phyloP scores from a whole-genome alignment of 192 early-diverging fungal genomes.

The Linnemannia zychae region DNA sequence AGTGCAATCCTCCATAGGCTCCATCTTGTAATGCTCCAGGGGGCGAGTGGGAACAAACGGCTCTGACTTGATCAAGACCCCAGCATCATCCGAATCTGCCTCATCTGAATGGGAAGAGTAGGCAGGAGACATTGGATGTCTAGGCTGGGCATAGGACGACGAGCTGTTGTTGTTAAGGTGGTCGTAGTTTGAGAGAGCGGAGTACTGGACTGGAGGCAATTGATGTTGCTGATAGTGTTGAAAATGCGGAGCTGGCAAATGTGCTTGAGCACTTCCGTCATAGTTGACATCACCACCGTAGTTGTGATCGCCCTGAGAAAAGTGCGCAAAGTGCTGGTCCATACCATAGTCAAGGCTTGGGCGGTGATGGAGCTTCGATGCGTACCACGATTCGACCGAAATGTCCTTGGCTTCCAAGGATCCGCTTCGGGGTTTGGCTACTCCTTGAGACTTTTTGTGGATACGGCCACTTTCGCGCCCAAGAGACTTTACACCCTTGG shows the following conservation, averaged over 20 bases:
- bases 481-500: constrained; percentile 9
- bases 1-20: constrained; percentile 30
- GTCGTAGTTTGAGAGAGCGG: not conserved
- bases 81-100: constrained; percentile 33
- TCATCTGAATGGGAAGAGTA: constrained; percentile 43
- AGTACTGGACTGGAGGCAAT: not conserved
- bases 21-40: not conserved
- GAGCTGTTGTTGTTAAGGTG: constrained; percentile 2
- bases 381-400: constrained; percentile 34
- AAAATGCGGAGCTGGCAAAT: not conserved
- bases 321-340: constrained; percentile 13
- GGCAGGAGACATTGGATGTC: constrained; percentile 44
- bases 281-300: not conserved
- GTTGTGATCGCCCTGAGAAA: not conserved
- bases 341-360: constrained; percentile 47
- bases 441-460: constrained; percentile 14
- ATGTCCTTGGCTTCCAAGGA: constrained; percentile 22
- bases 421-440: constrained; percentile 17
- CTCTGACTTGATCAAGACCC: constrained; percentile 5
- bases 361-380: constrained; percentile 50
- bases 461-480: constrained; percentile 12
- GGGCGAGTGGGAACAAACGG: not conserved
- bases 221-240: not conserved
- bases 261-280: not conserved
- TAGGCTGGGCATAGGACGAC: not conserved